Evolutionary conservation across 768 basidiomycete genomes (phyloP).

Genomic region (Udeniomyces megalosporus): DNA sequence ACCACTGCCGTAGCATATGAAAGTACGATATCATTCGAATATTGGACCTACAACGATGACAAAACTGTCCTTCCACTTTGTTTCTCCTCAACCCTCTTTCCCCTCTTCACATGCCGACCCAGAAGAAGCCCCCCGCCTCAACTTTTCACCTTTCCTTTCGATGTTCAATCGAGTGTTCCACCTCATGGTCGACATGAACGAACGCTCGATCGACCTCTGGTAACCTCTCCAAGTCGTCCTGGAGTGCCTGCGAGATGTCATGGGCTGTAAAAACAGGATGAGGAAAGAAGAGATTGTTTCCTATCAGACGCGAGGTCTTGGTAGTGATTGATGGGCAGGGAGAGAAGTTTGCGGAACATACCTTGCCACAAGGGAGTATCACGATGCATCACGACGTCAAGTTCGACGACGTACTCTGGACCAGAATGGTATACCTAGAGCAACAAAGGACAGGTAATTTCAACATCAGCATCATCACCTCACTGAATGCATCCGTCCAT

Average conservation of each 20-base stretch:
- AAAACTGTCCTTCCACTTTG: no score
- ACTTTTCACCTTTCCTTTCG: neutral
- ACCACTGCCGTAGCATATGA: no score
- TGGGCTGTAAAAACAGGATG: slow-evolving; percentile 15
- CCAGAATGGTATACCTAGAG: slow-evolving; percentile 22
- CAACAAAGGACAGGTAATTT: no score
- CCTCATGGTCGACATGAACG: slow-evolving; percentile 27
- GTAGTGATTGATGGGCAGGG: no score
- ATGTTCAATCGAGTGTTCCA: slow-evolving; percentile 20
- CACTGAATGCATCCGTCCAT: slow-evolving; percentile 2
- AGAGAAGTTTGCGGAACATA: no score
- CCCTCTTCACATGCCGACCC: no score
- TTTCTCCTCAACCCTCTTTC: no score
- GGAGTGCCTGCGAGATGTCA: slow-evolving; percentile 22
- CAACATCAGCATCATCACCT: no score
- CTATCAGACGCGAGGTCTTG: neutral
- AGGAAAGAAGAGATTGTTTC: neutral
- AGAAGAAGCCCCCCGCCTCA: no score
- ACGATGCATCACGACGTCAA: slow-evolving; percentile 44
- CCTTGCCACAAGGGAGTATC: slow-evolving; percentile 54
- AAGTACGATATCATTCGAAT: no score
- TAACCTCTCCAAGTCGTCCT: slow-evolving; percentile 28
- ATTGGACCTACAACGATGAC: no score
- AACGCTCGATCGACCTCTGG: slow-evolving; percentile 21
- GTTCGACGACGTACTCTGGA: slow-evolving; percentile 70